A percentile compares a stretch with the other conserved stretches of the same genome.
Evolutionary conservation across 2,329 filamentous ascomycete genomes (phyloP).

Genomic region (Aspergillus caelatus): DNA sequence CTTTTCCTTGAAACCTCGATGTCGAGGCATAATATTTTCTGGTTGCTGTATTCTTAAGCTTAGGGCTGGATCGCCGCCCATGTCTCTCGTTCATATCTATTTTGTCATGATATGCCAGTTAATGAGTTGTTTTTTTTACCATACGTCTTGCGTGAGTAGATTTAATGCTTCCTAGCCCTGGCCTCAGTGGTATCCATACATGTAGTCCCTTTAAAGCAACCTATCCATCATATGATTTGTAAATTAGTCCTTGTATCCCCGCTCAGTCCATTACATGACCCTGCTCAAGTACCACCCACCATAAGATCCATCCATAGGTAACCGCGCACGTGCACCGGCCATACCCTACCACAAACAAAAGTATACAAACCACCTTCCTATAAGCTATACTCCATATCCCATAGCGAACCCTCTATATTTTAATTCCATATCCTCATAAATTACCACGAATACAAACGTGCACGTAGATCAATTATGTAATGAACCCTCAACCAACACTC

Average conservation of each 20-base stretch:
- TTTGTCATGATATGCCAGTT: neutral
- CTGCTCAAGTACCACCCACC: no score
- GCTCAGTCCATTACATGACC: no score
- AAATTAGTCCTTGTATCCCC: no score
- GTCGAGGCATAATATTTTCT: neutral
- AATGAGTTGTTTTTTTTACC: neutral
- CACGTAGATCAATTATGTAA: no score
- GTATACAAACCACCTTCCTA: no score
- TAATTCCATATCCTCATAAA: no score
- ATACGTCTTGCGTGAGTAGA: neutral
- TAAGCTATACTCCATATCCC: no score
- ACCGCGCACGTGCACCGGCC: neutral
- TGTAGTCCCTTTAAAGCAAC: no score
- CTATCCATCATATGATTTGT: no score
- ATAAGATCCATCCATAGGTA: neutral
- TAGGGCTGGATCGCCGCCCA: neutral
- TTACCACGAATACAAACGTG: no score
- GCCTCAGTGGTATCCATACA: neutral
- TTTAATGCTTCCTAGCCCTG: neutral
- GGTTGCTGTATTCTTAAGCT: neutral
- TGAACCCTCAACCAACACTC: no score
- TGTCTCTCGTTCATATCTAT: neutral
- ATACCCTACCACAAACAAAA: neutral
- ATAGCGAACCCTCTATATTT: no score
- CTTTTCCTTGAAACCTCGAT: neutral